These are phyloP conservation scores for Acanthamoeba healyi DNA, from an alignment of 208 protist species.

Conservation along the genomic window DNA sequence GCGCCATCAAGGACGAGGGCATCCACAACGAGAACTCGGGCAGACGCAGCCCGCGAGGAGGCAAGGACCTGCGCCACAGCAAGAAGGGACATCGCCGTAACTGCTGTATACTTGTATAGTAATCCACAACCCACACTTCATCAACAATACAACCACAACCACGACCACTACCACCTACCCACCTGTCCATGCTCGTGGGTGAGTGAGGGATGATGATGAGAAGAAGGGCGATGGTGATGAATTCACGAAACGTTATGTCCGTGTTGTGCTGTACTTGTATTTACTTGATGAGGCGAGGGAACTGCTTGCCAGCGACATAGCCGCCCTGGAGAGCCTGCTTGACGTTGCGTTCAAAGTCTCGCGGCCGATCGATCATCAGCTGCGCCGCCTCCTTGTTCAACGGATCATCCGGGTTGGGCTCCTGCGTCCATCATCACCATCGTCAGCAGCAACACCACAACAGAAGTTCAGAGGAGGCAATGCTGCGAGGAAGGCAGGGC, in stretches of 20 bases:
- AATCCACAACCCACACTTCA: neutral
- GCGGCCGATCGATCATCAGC: constrained; percentile 85
- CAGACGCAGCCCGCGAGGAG: constrained; percentile 13
- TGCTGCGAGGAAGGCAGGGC: neutral
- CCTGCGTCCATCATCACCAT: constrained; percentile 26
- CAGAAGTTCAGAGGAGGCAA: neutral
- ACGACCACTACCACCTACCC: neutral
- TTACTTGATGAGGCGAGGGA: constrained; percentile 83
- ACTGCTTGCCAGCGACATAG: constrained; percentile 79
- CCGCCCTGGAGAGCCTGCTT: constrained; percentile 84
- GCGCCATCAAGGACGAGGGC: constrained; percentile 30
- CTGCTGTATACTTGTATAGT: constrained; percentile 57
- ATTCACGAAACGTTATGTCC: too few species aligned
- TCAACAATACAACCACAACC: neutral
- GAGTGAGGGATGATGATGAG: too few species aligned
- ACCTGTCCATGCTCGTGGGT: too few species aligned
- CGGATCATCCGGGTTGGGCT: constrained; percentile 92
- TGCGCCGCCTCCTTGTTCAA: constrained; percentile 91
- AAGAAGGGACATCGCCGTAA: neutral
- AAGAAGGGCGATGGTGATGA: too few species aligned
- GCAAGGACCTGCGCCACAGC: neutral
- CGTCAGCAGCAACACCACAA: neutral
- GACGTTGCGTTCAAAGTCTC: constrained; percentile 87
- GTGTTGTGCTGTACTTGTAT: neutral
- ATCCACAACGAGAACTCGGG: neutral